Conservation (phyloP, 106 monocot species). For the Apostasia ramifera region DNA sequence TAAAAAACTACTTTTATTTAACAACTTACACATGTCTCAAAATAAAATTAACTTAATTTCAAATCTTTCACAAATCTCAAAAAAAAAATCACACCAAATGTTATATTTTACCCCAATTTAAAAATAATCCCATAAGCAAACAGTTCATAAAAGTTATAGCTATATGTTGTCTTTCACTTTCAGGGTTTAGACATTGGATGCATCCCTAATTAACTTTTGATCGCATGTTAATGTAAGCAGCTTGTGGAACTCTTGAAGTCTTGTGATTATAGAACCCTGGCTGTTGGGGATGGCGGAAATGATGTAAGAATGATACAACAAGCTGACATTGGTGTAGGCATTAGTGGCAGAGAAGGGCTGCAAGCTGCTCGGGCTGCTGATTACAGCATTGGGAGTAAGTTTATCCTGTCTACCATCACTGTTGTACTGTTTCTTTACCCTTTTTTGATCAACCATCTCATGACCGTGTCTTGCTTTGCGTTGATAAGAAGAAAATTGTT, state of each 20-base stretch:
- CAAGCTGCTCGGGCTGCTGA: conserved; percentile 99
- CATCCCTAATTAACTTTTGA: too few species aligned
- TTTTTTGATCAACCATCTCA: conserved; percentile 1
- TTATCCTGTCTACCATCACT: background rate
- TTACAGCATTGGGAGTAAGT: conserved; percentile 96
- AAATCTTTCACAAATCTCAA: too few species aligned
- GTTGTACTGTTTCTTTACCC: background rate
- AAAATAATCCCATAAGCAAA: too few species aligned
- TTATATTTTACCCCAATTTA: too few species aligned
- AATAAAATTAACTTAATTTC: too few species aligned
- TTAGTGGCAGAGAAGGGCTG: conserved; percentile 94
- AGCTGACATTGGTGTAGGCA: conserved; percentile 94
- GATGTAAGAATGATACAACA: conserved; percentile 99
- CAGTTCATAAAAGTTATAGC: too few species aligned
- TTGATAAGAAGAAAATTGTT: background rate
- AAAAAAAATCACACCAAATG: too few species aligned
- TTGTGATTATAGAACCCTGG: conserved; percentile 79
- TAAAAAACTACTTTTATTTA: too few species aligned
- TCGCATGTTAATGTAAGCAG: conserved; percentile 28
- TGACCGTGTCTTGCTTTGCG: too few species aligned
- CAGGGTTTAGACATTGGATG: background rate
- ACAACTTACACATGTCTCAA: too few species aligned
- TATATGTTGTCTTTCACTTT: too few species aligned
- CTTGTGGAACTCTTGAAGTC: conserved; percentile 85
- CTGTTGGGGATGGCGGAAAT: conserved; percentile 99